Base-by-base conservation (phyloP, 306 rosid genomes). In the Oxytropis ochrocephala region DNA sequence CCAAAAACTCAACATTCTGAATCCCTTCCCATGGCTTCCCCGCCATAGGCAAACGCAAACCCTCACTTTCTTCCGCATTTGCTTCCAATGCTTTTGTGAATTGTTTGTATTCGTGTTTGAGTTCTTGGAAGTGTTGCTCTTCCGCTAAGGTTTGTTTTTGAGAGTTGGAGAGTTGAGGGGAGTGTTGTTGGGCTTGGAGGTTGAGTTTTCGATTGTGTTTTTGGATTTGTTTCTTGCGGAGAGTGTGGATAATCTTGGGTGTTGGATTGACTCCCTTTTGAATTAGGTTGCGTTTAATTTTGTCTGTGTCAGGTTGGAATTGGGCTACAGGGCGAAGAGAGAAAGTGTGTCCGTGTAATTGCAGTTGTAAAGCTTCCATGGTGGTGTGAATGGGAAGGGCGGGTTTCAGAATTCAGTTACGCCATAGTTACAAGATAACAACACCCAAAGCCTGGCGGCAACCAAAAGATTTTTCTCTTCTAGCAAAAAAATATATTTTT, bases 11-110 rank as follows among this genome's bases (percentile, higher is more conserved):
- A 68, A 81, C 72, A 54, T 72, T 70, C 35, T 69, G 66, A 72
- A 75, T 19, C 41, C 82, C 87, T 69, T 89, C 90, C 98, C 98
- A 92, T 0, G 98, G 98, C 80, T 69, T 86, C 62, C 96, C 98
- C 30, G 53, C 83, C 85, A 84, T 64, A 43, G 30, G 18, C 19
- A 51, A 21, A 18, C 75, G 18, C 19, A 51, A 21, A 27, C 75
- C 73, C 2, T 11, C 53, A 11, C 74, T 72, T 7, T 33, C 63
- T 42, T 56, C 73, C 5, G 73, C 56, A 38, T 74, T 49, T 35
- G 78, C 70, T 47, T 81, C 74, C n/a, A 87, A 30, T 3, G 85
- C 86, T 68, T 69, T 79, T 27, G 74, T 74, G 77, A 91, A 91
- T 10, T 68, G 78, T 64, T 54, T 77, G 80, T 75, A 93, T 67